Conservation (phyloP, 2,329 filamentous ascomycete genomes). For the Ceratocystis ficicola region DNA sequence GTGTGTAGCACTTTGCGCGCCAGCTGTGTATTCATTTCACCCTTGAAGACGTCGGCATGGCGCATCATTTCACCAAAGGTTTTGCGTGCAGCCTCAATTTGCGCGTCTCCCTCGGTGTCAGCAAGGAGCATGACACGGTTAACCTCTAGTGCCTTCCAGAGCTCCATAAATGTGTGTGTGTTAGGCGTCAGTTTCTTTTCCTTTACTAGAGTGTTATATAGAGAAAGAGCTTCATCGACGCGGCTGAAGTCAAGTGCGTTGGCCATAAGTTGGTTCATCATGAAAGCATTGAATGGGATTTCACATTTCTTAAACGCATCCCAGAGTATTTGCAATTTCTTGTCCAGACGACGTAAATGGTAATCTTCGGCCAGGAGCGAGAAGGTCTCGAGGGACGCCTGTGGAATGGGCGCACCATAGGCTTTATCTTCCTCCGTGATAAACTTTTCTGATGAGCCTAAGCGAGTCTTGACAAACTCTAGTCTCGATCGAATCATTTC, state of each 20-base stretch:
- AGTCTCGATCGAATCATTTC: constrained; percentile 61
- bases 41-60: constrained; percentile 35
- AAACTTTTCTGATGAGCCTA: constrained; percentile 20
- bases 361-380: constrained; percentile 63
- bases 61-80: constrained; percentile 41
- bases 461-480: constrained; percentile 44
- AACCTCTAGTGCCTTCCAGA: constrained; percentile 49
- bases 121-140: constrained; percentile 36
- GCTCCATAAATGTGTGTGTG: constrained; percentile 53
- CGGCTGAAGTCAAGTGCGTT: constrained; percentile 50
- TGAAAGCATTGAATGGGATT: constrained; percentile 57
- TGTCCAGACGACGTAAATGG: constrained; percentile 46
- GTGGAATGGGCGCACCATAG: constrained; percentile 32
- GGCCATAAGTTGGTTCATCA: constrained; percentile 68
- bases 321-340: constrained; percentile 48
- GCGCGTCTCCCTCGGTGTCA: constrained; percentile 26
- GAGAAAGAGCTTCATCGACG: constrained; percentile 40
- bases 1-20: constrained; percentile 40
- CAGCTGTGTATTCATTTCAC: constrained; percentile 35
- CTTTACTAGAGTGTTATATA: constrained; percentile 44
- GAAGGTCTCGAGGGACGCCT: constrained; percentile 66
- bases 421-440: constrained; percentile 1
- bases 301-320: constrained; percentile 50
- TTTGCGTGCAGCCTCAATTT: constrained; percentile 31
- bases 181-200: constrained; percentile 45